phyloP scores from a whole-genome alignment of 345 rosid species.

The Excoecaria cochinchinensis region DNA sequence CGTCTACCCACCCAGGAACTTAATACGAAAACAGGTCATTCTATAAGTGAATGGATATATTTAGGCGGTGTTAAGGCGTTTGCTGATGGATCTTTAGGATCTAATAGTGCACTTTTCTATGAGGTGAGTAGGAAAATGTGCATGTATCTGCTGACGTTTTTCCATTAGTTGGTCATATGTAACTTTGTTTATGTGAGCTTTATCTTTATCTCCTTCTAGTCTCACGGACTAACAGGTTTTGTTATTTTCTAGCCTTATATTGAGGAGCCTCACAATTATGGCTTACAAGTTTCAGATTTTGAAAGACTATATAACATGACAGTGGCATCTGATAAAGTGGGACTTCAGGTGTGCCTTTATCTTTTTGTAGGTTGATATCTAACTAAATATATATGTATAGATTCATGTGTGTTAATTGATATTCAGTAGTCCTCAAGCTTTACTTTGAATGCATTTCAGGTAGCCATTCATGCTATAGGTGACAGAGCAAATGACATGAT shows the following conservation, averaged over 20 bases:
- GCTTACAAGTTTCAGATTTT: constrained; percentile 57
- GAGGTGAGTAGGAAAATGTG: constrained; percentile 49
- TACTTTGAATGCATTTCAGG: constrained; percentile 40
- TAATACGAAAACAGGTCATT: constrained; percentile 45
- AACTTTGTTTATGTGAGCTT: not conserved
- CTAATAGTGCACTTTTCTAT: constrained; percentile 81
- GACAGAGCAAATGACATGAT: constrained; percentile 82
- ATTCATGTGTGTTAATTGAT: not conserved
- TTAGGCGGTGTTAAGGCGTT: constrained; percentile 93
- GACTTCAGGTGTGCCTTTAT: constrained; percentile 65
- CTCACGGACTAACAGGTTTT: not conserved
- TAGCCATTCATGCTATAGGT: constrained; percentile 92
- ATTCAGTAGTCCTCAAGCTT: not conserved
- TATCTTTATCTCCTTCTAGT: not conserved
- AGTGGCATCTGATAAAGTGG: constrained; percentile 62
- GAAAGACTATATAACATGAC: constrained; percentile 68
- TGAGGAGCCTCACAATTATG: constrained; percentile 66
- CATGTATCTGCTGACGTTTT: not conserved
- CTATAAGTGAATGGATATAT: constrained; percentile 67
- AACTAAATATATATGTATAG: not conserved
- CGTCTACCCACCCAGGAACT: constrained; percentile 44
- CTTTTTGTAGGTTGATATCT: not conserved
- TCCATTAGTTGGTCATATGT: not conserved
- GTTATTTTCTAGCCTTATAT: constrained; percentile 56
- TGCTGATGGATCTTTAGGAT: constrained; percentile 89